Percentiles rank a stretch among this genome's conserved stretches.
These are phyloP conservation scores for Escallonia herrerae DNA, from an alignment of 129 eudicot species.

Conservation along the genomic window DNA sequence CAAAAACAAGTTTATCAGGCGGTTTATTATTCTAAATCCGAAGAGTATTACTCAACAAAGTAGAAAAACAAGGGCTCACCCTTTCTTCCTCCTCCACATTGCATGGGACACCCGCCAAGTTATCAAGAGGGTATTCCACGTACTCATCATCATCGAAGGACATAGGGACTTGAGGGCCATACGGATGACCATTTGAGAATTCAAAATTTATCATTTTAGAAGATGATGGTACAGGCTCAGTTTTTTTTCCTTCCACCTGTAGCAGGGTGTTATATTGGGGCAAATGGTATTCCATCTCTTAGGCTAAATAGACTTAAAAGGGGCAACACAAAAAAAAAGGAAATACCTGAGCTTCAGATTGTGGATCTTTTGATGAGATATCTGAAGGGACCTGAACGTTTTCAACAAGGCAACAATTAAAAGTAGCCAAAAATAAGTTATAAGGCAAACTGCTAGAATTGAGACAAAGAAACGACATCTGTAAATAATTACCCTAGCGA, in stretches of 20 bases:
- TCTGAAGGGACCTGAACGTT: conserved; percentile 71
- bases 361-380: conserved; percentile 56
- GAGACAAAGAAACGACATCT: neutral
- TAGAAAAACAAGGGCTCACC: conserved; percentile 27
- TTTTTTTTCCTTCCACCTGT: conserved; percentile 63
- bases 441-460: neutral
- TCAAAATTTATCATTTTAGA: conserved; percentile 86
- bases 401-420: neutral
- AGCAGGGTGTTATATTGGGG: conserved; percentile 8
- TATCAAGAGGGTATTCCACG: conserved; percentile 80
- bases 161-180: conserved; percentile 41
- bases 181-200: conserved; percentile 49
- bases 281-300: neutral
- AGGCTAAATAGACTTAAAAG: neutral
- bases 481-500: neutral
- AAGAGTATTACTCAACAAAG: too few relatives aligned
- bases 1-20: neutral
- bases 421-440: neutral
- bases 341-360: conserved; percentile 55
- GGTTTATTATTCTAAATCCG: neutral
- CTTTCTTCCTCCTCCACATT: conserved; percentile 88
- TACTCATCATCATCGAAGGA: conserved; percentile 71
- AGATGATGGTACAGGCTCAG: conserved; percentile 49
- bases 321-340: neutral
- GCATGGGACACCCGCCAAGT: conserved; percentile 60